A percentile compares a stretch with the other conserved stretches of the same genome.
Evolutionary conservation across 768 basidiomycete genomes (phyloP).

Genomic region (Tylopilus cervinicoccineus): DNA sequence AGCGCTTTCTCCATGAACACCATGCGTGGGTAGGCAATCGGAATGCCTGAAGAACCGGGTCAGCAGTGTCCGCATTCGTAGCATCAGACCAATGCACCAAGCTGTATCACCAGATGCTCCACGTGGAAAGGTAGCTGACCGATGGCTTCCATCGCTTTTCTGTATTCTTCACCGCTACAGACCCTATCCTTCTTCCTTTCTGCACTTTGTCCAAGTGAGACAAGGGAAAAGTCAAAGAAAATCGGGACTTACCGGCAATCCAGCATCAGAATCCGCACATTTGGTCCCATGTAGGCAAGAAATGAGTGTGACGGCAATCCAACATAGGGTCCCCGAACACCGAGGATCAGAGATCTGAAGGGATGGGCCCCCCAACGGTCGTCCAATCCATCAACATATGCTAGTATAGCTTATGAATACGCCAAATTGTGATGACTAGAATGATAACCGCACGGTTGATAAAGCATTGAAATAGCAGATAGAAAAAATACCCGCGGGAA

Average conservation of each 20-base stretch:
- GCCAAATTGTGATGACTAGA: neutral
- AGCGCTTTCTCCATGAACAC: slow-evolving; percentile 80
- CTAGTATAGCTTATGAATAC: slow-evolving; percentile 8
- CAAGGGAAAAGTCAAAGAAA: neutral
- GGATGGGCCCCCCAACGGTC: slow-evolving; percentile 59
- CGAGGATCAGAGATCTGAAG: slow-evolving; percentile 70
- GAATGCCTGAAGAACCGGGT: slow-evolving; percentile 46
- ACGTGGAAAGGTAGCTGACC: slow-evolving; percentile 55
- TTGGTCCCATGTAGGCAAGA: slow-evolving; percentile 75
- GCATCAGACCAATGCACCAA: slow-evolving; percentile 44
- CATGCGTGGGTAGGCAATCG: slow-evolving; percentile 91
- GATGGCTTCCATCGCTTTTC: slow-evolving; percentile 64
- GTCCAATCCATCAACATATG: slow-evolving; percentile 62
- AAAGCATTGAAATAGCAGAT: slow-evolving; percentile 91
- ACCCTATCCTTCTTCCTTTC: slow-evolving; percentile 83
- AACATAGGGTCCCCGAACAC: slow-evolving; percentile 72
- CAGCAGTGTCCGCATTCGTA: neutral
- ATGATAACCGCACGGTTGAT: slow-evolving; percentile 54
- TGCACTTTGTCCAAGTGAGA: slow-evolving; percentile 45
- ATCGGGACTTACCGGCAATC: slow-evolving; percentile 66
- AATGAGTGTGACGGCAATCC: slow-evolving; percentile 80
- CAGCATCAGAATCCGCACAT: slow-evolving; percentile 66
- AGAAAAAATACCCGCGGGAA: slow-evolving; percentile 84
- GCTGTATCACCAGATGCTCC: slow-evolving; percentile 80
- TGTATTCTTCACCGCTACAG: slow-evolving; percentile 71